Evolutionary conservation across 768 basidiomycete genomes (phyloP).

Genomic region (Rhizopogon rudus): DNA sequence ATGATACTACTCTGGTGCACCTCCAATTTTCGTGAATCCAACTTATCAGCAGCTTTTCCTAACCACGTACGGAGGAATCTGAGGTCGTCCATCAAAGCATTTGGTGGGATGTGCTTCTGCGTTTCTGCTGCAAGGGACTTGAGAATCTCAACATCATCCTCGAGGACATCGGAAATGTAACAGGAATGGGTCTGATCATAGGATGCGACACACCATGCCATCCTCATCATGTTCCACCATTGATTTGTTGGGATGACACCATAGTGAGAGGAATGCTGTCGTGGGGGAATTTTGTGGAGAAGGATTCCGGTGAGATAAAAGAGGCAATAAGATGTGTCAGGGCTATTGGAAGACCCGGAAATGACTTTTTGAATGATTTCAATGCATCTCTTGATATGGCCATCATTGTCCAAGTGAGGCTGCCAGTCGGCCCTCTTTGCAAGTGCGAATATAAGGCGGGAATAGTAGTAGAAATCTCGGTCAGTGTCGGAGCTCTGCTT

Average conservation of each 20-base stretch:
- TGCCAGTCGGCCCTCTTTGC: neutral
- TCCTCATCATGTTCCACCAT: neutral
- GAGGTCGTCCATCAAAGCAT: neutral
- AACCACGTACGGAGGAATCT: neutral
- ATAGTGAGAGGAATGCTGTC: no score
- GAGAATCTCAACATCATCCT: neutral
- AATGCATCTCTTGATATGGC: neutral
- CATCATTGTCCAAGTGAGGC: neutral
- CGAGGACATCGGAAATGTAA: no score
- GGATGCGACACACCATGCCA: neutral
- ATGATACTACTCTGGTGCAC: no score
- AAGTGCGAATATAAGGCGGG: neutral
- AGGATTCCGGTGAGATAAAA: neutral
- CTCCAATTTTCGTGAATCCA: neutral
- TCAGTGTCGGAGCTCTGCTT: no score
- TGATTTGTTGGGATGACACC: no score
- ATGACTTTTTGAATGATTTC: neutral
- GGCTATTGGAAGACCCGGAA: neutral
- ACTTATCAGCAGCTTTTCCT: neutral
- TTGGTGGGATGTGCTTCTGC: neutral
- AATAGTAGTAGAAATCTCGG: neutral
- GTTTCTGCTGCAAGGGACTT: neutral
- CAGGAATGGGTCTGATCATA: no score
- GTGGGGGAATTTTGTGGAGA: neutral
- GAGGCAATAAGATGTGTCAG: neutral